A percentile compares a stretch with the other conserved stretches of the same genome.
Evolutionary conservation across 352 stramenopile genomes (phyloP).

Genomic region (Phytopythium oedochilum): DNA sequence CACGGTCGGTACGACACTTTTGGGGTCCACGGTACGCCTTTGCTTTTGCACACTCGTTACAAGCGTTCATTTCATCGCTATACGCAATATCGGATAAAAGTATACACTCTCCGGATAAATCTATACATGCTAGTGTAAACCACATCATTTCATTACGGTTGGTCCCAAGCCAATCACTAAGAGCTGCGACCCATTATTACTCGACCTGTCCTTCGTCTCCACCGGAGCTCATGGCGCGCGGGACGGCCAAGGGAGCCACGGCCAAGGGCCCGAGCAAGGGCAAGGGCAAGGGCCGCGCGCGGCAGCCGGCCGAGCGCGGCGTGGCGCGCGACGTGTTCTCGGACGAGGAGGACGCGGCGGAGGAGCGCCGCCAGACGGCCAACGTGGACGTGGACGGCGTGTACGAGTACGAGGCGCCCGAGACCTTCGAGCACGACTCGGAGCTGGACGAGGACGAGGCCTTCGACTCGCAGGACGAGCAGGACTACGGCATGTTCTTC

Average conservation of each 20-base stretch:
- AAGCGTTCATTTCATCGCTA: too few species aligned
- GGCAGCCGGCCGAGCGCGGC: conserved; percentile 8
- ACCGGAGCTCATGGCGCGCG: background rate
- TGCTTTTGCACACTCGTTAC: too few species aligned
- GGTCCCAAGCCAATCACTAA: background rate
- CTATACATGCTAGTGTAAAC: too few species aligned
- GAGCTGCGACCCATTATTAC: background rate
- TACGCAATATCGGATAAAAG: too few species aligned
- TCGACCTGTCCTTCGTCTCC: too few species aligned
- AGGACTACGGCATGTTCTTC: conserved; percentile 87
- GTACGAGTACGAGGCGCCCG: conserved; percentile 79
- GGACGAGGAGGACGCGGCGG: conserved; percentile 68
- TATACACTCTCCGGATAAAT: too few species aligned
- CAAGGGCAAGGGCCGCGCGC: conserved; percentile 17
- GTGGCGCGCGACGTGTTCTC: conserved; percentile 66
- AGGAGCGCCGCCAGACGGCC: conserved; percentile 50
- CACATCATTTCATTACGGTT: too few species aligned
- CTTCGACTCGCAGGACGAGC: conserved; percentile 94
- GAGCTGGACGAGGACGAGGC: conserved; percentile 93
- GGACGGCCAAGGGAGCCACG: background rate
- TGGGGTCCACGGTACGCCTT: too few species aligned
- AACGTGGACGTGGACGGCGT: conserved; percentile 77
- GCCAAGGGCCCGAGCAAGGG: conserved; percentile 12
- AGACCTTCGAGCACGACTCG: conserved; percentile 85
- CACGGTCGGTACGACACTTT: too few species aligned